Conservation (phyloP, 352 stramenopile genomes). For the Globisporangium sylvaticum region DNA sequence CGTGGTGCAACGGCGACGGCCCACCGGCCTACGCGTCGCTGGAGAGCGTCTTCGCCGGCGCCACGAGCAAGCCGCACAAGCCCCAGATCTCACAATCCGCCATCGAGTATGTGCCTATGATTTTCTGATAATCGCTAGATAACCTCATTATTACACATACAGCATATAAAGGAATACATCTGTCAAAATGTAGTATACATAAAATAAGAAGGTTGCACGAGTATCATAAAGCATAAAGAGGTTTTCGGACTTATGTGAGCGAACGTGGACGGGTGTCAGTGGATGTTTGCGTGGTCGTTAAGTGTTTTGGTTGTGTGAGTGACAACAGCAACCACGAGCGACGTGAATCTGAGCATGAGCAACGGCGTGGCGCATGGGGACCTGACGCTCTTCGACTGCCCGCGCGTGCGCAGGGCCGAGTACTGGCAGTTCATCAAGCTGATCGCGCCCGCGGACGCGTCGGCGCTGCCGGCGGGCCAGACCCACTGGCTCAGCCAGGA, state of each 20-base stretch:
- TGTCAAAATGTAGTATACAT: no score
- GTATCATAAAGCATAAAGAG: no score
- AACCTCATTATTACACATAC: background rate
- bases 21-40: constrained; percentile 26
- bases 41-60: constrained; percentile 18
- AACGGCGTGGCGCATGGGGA: constrained; percentile 43
- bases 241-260: background rate
- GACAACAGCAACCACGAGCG: background rate
- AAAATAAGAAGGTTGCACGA: background rate
- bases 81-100: background rate
- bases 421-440: constrained; percentile 71
- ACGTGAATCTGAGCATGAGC: constrained; percentile 30
- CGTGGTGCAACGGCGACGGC: constrained; percentile 41
- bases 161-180: background rate
- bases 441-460: constrained; percentile 26
- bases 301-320: background rate
- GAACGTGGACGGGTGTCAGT: constrained; percentile 8
- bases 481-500: constrained; percentile 57
- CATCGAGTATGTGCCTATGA: constrained; percentile 1
- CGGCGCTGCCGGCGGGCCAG: constrained; percentile 27
- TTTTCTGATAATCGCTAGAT: background rate
- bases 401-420: constrained; percentile 44
- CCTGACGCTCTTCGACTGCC: constrained; percentile 54
- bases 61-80: background rate
- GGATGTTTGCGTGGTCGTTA: constrained; percentile 12